Evolutionary conservation across 106 monocot genomes (phyloP), one percentile per base, ranked within the genome.

Genomic region (Vanilla planifolia): DNA sequence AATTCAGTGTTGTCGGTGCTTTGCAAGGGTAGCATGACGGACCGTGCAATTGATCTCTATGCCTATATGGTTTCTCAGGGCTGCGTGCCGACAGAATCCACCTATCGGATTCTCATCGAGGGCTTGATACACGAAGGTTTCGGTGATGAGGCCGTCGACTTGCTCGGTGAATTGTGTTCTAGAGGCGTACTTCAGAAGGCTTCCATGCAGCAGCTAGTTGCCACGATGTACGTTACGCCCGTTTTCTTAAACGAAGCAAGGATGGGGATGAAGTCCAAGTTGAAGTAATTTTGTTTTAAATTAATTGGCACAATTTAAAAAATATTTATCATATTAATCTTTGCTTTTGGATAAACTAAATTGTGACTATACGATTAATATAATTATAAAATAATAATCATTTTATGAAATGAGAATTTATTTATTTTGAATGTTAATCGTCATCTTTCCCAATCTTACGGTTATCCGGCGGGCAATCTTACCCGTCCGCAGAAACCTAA

Each of bases 21-120:
- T 6, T 89, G 89, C 36, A 95, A 89, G 64, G 73, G 67, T 48
- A 73, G 80, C 33, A 62, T 73, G 64, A 85, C 86, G 29, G 77
- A 75, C 28, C 77, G 70, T 15, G 94, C 89, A 8, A 86, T 95
- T 50, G 83, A 94, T 56, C 73, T 89, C 44, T 83, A 71, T 66
- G 83, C 72, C 8, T 43, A 61, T 51, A 95, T 95, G 94, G 75
- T 95, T 30, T 65, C 74, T 16, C 68, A 62, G 36, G 85, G 81
- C 0, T 89, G 81, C 46, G 82, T 85, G 82, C 93, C 93, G 8
- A 89, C 73, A 7, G 85, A 93, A 64, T 79, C 85, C 15, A 89
- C 89, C 14, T 89, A 93, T 60, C 82, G 79, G 21, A 89, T 85
- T 70, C 71, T 93, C 8, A 59, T 89, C 2, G 89, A 85, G 58